phyloP scores from a whole-genome alignment of 2,329 filamentous ascomycete species.

The Dactylellina parvicollis region DNA sequence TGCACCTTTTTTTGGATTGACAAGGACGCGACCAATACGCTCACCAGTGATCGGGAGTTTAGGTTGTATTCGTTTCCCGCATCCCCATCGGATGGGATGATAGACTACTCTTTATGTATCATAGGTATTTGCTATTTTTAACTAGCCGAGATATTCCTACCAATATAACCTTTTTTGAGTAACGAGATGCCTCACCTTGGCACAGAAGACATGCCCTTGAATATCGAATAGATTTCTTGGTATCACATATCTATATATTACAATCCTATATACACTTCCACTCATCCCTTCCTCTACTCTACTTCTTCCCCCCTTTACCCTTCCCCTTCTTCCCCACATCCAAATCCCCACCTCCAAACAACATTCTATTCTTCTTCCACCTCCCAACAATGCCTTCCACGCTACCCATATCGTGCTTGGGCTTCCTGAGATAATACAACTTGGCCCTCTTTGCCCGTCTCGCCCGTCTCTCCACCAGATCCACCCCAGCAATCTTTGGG shows the following conservation, averaged over 20 bases:
- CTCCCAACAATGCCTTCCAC: slow-evolving; percentile 81
- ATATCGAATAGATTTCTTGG: neutral
- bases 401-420: slow-evolving; percentile 85
- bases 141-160: neutral
- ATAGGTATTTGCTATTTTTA: neutral
- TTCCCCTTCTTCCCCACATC: slow-evolving; percentile 6
- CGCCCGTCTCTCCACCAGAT: slow-evolving; percentile 83
- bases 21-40: slow-evolving; percentile 22
- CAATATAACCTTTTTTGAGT: neutral
- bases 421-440: slow-evolving; percentile 87
- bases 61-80: slow-evolving; percentile 8
- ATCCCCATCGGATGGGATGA: neutral
- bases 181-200: too few relatives aligned
- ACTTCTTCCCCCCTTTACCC: slow-evolving; percentile 15
- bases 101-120: neutral
- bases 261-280: slow-evolving; percentile 24
- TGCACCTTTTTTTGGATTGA: neutral
- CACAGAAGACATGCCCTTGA: too few relatives aligned
- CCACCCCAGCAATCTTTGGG: slow-evolving; percentile 87
- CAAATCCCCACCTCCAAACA: slow-evolving; percentile 22
- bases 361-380: slow-evolving; percentile 68
- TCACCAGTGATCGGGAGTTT: slow-evolving; percentile 51
- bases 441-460: slow-evolving; percentile 88
- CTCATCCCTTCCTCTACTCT: neutral
- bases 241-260: slow-evolving; percentile 34